These are phyloP conservation scores for Syncephalastrum contaminatum DNA, from an alignment of 371 early-diverging fungal species.

Conservation along the genomic window DNA sequence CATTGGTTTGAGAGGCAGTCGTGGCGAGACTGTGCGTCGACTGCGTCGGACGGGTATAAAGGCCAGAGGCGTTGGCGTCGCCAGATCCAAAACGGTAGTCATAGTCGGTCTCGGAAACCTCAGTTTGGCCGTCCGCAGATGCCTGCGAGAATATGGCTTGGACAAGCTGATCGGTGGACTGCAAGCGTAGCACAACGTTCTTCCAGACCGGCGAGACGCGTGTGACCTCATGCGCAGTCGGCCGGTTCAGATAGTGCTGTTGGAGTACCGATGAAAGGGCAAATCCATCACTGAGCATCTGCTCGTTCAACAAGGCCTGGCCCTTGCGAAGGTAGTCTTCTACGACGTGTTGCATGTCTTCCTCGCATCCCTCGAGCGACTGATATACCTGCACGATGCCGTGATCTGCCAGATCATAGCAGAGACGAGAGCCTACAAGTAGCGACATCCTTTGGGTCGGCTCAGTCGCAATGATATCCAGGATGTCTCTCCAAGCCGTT, in stretches of 20 bases:
- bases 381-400: conserved; percentile 41
- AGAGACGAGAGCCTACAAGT: conserved; percentile 40
- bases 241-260: conserved; percentile 18
- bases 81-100: conserved; percentile 21
- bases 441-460: not conserved
- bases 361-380: conserved; percentile 31
- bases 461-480: conserved; percentile 24
- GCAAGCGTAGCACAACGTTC: conserved; percentile 12
- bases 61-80: conserved; percentile 6
- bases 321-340: conserved; percentile 30
- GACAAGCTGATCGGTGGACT: conserved; percentile 24
- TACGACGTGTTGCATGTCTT: conserved; percentile 26
- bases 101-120: conserved; percentile 17
- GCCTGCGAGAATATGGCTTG: conserved; percentile 25
- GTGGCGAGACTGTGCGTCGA: conserved; percentile 31
- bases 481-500: conserved; percentile 30
- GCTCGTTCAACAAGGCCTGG: conserved; percentile 30
- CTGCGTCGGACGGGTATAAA: conserved; percentile 19
- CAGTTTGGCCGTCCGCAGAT: conserved; percentile 8
- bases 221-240: not conserved
- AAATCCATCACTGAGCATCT: conserved; percentile 37
- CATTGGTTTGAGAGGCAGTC: conserved; percentile 17
- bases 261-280: conserved; percentile 19
- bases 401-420: conserved; percentile 48
- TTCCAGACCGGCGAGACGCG: conserved; percentile 31